Evolutionary conservation across 352 stramenopile species (phyloP).

Genomic region (Blastocystis sp.): DNA sequence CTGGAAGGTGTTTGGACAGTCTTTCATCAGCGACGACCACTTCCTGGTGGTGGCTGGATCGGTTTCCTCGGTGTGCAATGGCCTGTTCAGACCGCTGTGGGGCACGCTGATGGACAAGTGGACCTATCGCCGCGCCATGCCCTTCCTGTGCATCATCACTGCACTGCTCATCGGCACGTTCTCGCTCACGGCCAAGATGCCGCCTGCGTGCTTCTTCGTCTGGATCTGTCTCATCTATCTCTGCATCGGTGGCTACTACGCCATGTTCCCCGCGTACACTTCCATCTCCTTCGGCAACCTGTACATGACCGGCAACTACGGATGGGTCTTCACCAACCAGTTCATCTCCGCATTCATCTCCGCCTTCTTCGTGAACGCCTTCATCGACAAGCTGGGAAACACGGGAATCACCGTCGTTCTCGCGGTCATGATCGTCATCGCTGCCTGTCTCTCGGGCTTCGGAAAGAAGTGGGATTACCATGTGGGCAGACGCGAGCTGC

Average conservation of each 20-base stretch:
- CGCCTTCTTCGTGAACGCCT: slow-evolving; percentile 56
- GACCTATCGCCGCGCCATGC: slow-evolving; percentile 37
- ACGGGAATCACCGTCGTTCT: slow-evolving; percentile 14
- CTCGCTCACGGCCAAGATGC: neutral
- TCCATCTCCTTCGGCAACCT: slow-evolving; percentile 53
- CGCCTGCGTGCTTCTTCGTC: slow-evolving; percentile 27
- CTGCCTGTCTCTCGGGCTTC: slow-evolving; percentile 16
- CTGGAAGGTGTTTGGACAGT: slow-evolving; percentile 56
- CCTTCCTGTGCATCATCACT: slow-evolving; percentile 14
- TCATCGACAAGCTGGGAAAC: slow-evolving; percentile 43
- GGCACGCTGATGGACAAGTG: slow-evolving; percentile 50
- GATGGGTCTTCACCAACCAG: slow-evolving; percentile 61
- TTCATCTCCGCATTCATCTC: slow-evolving; percentile 50
- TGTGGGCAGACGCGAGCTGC: slow-evolving; percentile 21
- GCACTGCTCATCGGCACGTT: slow-evolving; percentile 55
- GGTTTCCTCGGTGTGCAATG: slow-evolving; percentile 51
- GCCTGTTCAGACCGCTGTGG: slow-evolving; percentile 49
- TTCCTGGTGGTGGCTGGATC: slow-evolving; percentile 35
- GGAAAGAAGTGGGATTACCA: slow-evolving; percentile 62
- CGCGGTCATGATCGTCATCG: slow-evolving; percentile 16
- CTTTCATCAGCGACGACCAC: slow-evolving; percentile 37
- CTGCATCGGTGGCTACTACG: slow-evolving; percentile 51
- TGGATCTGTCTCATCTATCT: slow-evolving; percentile 63
- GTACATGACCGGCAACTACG: slow-evolving; percentile 56
- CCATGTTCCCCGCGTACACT: slow-evolving; percentile 61